A percentile compares a stretch with the other conserved stretches of the same genome.
Conservation (phyloP, 164 flowering plant species). For the Protea cynaroides region DNA sequence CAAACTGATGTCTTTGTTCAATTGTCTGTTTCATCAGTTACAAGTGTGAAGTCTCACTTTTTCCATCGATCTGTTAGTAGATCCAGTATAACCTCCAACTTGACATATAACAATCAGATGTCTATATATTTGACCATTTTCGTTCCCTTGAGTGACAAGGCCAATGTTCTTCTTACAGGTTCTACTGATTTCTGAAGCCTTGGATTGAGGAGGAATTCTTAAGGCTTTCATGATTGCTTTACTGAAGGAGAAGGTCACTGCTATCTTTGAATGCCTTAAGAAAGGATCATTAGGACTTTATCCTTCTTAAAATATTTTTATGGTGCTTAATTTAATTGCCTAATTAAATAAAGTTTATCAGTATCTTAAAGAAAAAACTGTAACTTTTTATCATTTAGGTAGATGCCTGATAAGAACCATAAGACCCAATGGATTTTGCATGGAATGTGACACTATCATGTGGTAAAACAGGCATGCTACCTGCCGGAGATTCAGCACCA, state of each 20-base stretch:
- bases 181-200: background rate
- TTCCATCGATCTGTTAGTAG: background rate
- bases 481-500: constrained; percentile 50
- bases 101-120: no score
- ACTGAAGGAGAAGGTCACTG: background rate
- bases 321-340: background rate
- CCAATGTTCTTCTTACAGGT: background rate
- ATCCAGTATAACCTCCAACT: background rate
- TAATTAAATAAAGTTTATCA: background rate
- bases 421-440: background rate
- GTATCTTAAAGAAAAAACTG: background rate
- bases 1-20: background rate
- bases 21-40: background rate
- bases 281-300: background rate
- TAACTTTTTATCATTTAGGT: background rate
- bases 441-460: constrained; percentile 5
- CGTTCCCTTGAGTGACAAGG: background rate
- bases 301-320: background rate
- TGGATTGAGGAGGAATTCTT: background rate
- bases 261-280: background rate
- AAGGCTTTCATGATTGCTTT: background rate
- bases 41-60: background rate
- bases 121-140: no score
- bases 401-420: background rate
- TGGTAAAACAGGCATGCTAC: constrained; percentile 39